These are phyloP conservation scores for Leucosporidium creatinivorum DNA, from an alignment of 768 basidiomycete genomes.

Conservation along the genomic window DNA sequence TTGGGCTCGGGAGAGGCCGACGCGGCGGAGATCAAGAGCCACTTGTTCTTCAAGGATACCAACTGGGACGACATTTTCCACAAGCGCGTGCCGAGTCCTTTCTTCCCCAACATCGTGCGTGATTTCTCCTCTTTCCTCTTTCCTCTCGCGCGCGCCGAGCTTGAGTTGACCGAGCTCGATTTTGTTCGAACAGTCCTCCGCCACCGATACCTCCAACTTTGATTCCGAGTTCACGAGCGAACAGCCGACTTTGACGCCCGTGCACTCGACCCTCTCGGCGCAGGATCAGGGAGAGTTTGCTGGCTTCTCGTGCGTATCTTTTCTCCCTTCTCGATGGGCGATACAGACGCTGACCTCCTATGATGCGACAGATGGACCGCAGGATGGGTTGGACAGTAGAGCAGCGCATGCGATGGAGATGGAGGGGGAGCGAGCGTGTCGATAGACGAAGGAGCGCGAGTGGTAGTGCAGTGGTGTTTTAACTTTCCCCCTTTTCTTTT, in stretches of 20 bases:
- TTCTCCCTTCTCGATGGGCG: background rate
- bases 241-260: constrained; percentile 93
- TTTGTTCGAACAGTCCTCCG: constrained; percentile 38
- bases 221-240: constrained; percentile 78
- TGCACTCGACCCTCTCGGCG: constrained; percentile 82
- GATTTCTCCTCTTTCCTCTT: background rate
- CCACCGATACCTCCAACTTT: constrained; percentile 58
- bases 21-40: constrained; percentile 93
- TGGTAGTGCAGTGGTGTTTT: background rate
- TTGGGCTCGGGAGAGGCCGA: constrained; percentile 86
- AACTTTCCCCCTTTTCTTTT: background rate
- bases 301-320: constrained; percentile 26
- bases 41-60: constrained; percentile 97
- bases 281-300: constrained; percentile 89
- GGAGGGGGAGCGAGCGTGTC: background rate
- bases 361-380: constrained; percentile 8
- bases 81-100: constrained; percentile 94
- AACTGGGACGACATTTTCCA: constrained; percentile 94
- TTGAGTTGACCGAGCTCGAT: no score
- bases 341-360: background rate
- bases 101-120: constrained; percentile 90
- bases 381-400: constrained; percentile 11
- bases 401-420: no score
- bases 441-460: no score
- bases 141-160: no score